Percentiles rank a stretch among this genome's conserved stretches.
Evolutionary conservation across 345 rosid genomes (phyloP).

Genomic region (Aethionema arabicum): DNA sequence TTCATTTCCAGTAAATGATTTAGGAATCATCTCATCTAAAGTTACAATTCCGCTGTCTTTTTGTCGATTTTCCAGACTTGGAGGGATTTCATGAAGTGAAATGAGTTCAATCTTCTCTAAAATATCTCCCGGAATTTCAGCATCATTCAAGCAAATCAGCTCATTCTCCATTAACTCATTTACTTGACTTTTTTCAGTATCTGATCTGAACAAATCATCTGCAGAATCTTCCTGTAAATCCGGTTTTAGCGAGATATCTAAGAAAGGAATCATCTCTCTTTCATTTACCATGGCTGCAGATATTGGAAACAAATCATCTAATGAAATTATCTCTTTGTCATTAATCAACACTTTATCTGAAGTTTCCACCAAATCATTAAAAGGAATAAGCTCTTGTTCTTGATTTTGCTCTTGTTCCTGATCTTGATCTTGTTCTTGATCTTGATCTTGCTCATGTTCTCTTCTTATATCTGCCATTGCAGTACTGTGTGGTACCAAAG

Average conservation of each 20-base stretch:
- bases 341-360: neutral
- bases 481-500: conserved; percentile 3
- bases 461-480: neutral
- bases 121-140: conserved; percentile 31
- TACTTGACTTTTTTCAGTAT: neutral
- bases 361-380: conserved; percentile 19
- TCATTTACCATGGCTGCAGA: neutral
- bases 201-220: neutral
- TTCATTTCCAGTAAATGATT: too few relatives aligned
- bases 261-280: conserved; percentile 12
- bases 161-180: conserved; percentile 27
- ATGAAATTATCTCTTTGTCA: neutral
- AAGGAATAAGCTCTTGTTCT: conserved; percentile 17
- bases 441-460: conserved; percentile 17
- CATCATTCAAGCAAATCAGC: conserved; percentile 44
- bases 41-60: too few relatives aligned
- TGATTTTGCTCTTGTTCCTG: neutral
- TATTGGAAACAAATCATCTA: too few relatives aligned
- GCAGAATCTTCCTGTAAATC: neutral
- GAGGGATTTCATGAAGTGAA: conserved; percentile 26
- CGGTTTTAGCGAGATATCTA: conserved; percentile 1
- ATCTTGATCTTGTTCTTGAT: conserved; percentile 6
- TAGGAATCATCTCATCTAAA: too few relatives aligned
- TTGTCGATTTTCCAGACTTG: neutral
- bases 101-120: conserved; percentile 32